Conservation (phyloP, 331 rosid genomes). For the Pyracantha coccinea region DNA sequence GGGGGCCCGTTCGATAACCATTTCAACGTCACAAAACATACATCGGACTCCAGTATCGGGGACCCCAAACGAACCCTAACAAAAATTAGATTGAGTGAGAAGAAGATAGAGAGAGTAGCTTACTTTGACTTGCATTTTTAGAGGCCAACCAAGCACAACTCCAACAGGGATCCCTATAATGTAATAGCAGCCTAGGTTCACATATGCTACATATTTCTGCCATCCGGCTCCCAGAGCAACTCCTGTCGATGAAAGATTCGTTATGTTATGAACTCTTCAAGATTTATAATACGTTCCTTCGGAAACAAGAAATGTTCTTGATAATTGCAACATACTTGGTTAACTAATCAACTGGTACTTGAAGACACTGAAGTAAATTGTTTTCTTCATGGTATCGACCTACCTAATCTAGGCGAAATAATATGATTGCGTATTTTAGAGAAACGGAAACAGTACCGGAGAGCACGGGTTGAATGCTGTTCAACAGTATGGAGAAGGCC, state of each 20-base stretch:
- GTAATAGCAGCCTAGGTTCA: conserved; percentile 48
- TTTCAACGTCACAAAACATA: too few relatives aligned
- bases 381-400: not conserved
- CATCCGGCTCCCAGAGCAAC: conserved; percentile 60
- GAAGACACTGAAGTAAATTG: not conserved
- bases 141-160: conserved; percentile 27
- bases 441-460: conserved; percentile 13
- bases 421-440: not conserved
- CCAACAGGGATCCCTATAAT: conserved; percentile 45
- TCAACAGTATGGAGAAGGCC: conserved; percentile 34
- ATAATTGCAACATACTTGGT: too few relatives aligned
- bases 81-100: not conserved
- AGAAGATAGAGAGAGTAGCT: not conserved
- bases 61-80: too few relatives aligned
- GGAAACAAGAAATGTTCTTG: not conserved
- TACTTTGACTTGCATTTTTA: conserved; percentile 36
- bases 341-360: not conserved
- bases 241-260: conserved; percentile 13
- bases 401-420: not conserved
- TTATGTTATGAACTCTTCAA: not conserved
- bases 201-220: conserved; percentile 48
- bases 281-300: not conserved
- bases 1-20: too few relatives aligned
- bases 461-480: conserved; percentile 39
- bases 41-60: too few relatives aligned